A percentile compares a stretch with the other conserved stretches of the same genome.
Evolutionary conservation across 1,284 basidiomycete species (phyloP).

Genomic region (Malassezia sp.): DNA sequence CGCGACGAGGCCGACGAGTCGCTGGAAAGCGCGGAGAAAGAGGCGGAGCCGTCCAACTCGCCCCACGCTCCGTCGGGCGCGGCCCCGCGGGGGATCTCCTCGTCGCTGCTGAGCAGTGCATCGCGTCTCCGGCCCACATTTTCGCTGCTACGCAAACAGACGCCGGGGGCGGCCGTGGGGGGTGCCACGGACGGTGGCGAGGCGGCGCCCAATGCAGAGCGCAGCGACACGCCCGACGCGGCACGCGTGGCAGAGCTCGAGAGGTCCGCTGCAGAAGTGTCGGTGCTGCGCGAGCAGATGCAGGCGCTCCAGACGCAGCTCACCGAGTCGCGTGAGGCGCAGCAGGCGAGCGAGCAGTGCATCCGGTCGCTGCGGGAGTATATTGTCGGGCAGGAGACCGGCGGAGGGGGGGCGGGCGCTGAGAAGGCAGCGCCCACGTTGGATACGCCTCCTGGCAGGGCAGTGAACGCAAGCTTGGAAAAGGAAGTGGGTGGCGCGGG

Average conservation of each 20-base stretch:
- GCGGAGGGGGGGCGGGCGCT: no score
- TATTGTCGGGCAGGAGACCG: no score
- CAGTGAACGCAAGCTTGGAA: no score
- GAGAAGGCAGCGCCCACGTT: no score
- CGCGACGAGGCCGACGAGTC: not conserved
- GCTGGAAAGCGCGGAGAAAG: not conserved
- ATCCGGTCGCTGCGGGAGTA: constrained; percentile 33
- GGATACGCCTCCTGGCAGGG: no score
- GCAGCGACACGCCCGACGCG: not conserved
- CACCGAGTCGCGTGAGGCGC: constrained; percentile 37
- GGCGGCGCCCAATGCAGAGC: not conserved
- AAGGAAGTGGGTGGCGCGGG: no score
- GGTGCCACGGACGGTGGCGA: not conserved
- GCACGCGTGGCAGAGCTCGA: constrained; percentile 1
- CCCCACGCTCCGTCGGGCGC: not conserved
- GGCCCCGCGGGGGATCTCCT: not conserved
- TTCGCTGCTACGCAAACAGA: constrained; percentile 6
- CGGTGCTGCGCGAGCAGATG: constrained; percentile 25
- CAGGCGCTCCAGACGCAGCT: constrained; percentile 21
- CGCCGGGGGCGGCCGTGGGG: not conserved
- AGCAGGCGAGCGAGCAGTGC: constrained; percentile 36
- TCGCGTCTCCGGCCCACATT: constrained; percentile 12
- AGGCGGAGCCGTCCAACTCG: constrained; percentile 1
- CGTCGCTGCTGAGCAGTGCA: not conserved
- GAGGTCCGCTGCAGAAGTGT: constrained; percentile 19